Base-by-base conservation (phyloP, 2,329 filamentous ascomycete genomes). In the Fusarium agapanthi region DNA sequence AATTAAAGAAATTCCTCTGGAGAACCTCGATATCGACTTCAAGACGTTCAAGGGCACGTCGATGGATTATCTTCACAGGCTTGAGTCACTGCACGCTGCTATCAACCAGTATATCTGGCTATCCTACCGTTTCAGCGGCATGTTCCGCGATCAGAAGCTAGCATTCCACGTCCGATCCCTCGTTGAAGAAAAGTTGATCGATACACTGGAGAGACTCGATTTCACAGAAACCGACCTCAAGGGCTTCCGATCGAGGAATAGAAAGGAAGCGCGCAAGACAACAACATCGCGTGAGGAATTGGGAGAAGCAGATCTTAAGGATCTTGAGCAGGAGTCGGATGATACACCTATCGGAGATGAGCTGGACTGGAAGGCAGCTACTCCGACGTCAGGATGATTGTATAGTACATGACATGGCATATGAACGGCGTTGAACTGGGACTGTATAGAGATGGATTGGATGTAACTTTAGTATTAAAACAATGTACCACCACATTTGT, bases 21-120 rank as follows among this genome's bases (percentile, higher is more conserved):
- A 95, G 71, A 80, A 92, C 6, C 86, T 98, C 7, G 93, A 97
- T 68, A 81, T 92, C 2, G 87, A 92, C 51, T 66, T 84, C 32
- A 74, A 80, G 5, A 70, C 81, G 13, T 80, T 76, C 32, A 77
- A 83, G 2, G 79, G 82, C 1, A 79, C 80, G 2, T 80, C 81
- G 20, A 83, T 87, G 59, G 80, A 84, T 0, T 93, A 94, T 73
- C 86, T 99, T 16, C 84, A 85, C 61, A 82, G 86, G 14, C 85
- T 98, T 26, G 96, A 99, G 80, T 81, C 84, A 7, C 86, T 99
- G 22, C 96, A 99, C 83, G 93, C 93, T 76, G 86, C 90, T 34
- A 84, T 99, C 41, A 94, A 95, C 48, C 84, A 95, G 51, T 99
- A 98, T 79, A 87, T 97, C 5, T 99, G 96, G 96, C 86, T 99